Evolutionary conservation across 164 flowering plant genomes (phyloP).

Genomic region (Hamamelis virginiana): DNA sequence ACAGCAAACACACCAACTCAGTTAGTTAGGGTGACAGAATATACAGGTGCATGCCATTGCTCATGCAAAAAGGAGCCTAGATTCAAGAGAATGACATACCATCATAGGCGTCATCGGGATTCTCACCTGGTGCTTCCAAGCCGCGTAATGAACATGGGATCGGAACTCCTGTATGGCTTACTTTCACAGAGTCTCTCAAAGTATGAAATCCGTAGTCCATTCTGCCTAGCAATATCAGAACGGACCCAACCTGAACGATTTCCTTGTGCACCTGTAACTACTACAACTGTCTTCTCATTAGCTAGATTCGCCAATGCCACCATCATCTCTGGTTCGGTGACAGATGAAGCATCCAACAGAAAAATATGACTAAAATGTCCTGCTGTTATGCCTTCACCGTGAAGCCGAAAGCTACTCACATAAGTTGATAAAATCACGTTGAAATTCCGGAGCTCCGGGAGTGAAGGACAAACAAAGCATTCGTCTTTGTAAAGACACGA

Average conservation of each 20-base stretch:
- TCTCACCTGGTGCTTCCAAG: not conserved
- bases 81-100: not conserved
- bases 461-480: slow-evolving; percentile 41
- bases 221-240: slow-evolving; percentile 26
- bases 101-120: not conserved
- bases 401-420: slow-evolving; percentile 41
- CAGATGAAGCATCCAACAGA: slow-evolving; percentile 42
- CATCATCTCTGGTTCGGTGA: slow-evolving; percentile 46
- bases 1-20: too few species aligned
- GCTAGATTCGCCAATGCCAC: slow-evolving; percentile 38
- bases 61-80: not conserved
- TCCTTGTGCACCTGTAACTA: slow-evolving; percentile 34
- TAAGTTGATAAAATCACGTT: slow-evolving; percentile 42
- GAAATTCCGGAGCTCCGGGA: slow-evolving; percentile 23
- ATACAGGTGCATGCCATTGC: too few species aligned
- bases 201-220: slow-evolving; percentile 37
- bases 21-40: too few species aligned
- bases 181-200: slow-evolving; percentile 36
- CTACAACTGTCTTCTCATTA: slow-evolving; percentile 28
- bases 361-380: slow-evolving; percentile 57
- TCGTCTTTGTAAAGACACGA: slow-evolving; percentile 28
- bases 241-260: slow-evolving; percentile 30
- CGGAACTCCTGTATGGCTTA: slow-evolving; percentile 16
- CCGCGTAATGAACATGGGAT: slow-evolving; percentile 14
- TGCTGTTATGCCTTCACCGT: slow-evolving; percentile 27